phyloP scores from a whole-genome alignment of 2,329 filamentous ascomycete species.

The Aureobasidium namibiae region DNA sequence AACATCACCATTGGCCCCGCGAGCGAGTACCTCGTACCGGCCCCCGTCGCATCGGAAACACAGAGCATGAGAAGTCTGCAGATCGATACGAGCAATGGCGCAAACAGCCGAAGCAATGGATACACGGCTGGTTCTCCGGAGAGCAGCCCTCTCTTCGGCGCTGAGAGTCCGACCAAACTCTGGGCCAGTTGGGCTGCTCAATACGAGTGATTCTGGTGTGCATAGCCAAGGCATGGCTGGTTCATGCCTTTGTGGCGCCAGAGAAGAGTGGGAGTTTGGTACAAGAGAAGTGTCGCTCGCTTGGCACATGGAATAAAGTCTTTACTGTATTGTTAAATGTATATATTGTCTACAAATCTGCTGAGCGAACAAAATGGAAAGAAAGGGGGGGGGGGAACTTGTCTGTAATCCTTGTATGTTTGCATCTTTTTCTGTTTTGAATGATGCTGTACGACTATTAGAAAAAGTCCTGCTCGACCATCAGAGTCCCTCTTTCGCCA shows the following conservation, averaged over 20 bases:
- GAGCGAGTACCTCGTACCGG: constrained; percentile 4
- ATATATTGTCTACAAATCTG: background rate
- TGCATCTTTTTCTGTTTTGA: background rate
- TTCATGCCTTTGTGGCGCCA: background rate
- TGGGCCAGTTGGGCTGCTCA: constrained; percentile 27
- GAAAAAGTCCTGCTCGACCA: background rate
- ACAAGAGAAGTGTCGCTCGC: background rate
- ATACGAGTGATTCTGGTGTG: constrained; percentile 16
- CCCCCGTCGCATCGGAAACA: background rate
- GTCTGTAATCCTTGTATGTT: background rate
- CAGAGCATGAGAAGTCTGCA: constrained; percentile 1
- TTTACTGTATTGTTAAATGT: background rate
- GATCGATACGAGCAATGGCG: background rate
- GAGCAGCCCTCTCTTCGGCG: constrained; percentile 16
- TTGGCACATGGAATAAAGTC: background rate
- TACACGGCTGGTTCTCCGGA: background rate
- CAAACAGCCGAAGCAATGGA: background rate
- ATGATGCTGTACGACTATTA: constrained; percentile 21
- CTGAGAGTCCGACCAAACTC: constrained; percentile 28
- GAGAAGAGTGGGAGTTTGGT: background rate
- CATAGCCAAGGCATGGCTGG: background rate
- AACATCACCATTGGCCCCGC: constrained; percentile 13
- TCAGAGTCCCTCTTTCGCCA: constrained; percentile 26
- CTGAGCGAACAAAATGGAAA: too few species aligned
- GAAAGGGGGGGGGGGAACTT: background rate